A percentile compares a stretch with the other conserved stretches of the same genome.
Conservation (phyloP, 441 rosid genomes). For the Populus hybrid region DNA sequence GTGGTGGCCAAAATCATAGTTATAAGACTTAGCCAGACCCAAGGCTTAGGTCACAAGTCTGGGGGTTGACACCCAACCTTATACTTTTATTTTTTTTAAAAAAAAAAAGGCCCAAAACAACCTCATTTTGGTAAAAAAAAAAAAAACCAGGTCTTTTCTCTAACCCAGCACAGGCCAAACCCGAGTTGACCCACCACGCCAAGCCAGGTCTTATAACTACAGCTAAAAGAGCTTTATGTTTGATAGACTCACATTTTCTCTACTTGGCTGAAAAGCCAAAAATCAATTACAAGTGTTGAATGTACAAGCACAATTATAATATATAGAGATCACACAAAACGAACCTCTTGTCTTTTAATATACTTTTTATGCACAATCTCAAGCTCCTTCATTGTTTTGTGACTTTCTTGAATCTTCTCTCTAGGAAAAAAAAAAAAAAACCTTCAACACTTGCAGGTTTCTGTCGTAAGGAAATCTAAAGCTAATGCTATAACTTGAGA, state of each 20-base stretch:
- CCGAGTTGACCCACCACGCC: too few species aligned
- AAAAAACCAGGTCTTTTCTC: not conserved
- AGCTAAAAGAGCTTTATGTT: not conserved
- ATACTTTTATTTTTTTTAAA: too few species aligned
- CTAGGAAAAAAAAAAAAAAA: conserved; percentile 16
- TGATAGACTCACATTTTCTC: not conserved
- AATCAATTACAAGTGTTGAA: not conserved
- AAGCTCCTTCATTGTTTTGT: conserved; percentile 64
- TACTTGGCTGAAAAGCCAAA: not conserved
- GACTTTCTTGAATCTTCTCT: conserved; percentile 69
- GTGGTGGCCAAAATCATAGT: not conserved
- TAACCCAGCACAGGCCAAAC: not conserved
- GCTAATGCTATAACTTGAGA: conserved; percentile 5
- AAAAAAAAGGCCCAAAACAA: not conserved
- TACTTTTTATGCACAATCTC: conserved; percentile 70
- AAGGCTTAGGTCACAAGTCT: not conserved
- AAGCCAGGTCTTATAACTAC: not conserved
- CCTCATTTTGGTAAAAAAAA: too few species aligned
- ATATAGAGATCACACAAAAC: conserved; percentile 21
- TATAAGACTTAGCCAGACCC: not conserved
- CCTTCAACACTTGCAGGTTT: not conserved
- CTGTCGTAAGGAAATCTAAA: not conserved
- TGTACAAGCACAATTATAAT: conserved; percentile 8
- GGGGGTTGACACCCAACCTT: not conserved
- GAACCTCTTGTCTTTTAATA: conserved; percentile 79